Base-by-base conservation (phyloP, 179 eudicot genomes). In the Spinacia oleracea region DNA sequence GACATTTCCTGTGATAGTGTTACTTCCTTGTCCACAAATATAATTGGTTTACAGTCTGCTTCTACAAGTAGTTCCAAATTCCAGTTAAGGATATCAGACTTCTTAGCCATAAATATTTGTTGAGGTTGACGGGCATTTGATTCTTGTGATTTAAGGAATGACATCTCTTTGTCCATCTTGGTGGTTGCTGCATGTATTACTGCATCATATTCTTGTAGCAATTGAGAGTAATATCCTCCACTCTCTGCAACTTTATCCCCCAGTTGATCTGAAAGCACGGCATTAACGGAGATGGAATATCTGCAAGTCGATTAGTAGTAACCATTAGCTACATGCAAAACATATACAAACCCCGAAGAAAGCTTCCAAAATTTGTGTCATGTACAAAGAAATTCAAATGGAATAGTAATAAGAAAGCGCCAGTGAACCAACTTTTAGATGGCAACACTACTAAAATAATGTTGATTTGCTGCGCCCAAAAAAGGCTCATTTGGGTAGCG, bases 171-270 rank as follows among this genome's bases (percentile, higher is more conserved):
- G 3, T 83, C 42, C 42, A 81, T 73, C 51, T 74, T 70, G 23
- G 83, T 64, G 16, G 89, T 79, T 76, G n/a, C n/a, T n/a, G 92
- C 84, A 69, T 90, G 86, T 70, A 96, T 70, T 72, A 96, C 77
- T 23, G 96, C 96, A 72, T 96, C 99, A 63, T 89, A 90, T 85
- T 93, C 97, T 80, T 93, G 97, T 74, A 96, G 84, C 70, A 96
- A 77, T 62, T 82, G 81, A 2, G 99, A 96, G 86, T 91, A 93
- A 85, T 93, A 93, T 75, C 98, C 98, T 79, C 96, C 97, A 70
- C 82, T 32, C 6, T 88, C 86, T 3, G 53, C 72, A 59, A 67
- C 91, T 63, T 78, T 88, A 78, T 90, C 89, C 31, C 89, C 92
- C 11, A 92, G 81, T 72, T 88, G 86, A 78, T 88, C 86, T 81